Evolutionary conservation across 441 rosid species (phyloP).

Genomic region (Raphanus hybrid): DNA sequence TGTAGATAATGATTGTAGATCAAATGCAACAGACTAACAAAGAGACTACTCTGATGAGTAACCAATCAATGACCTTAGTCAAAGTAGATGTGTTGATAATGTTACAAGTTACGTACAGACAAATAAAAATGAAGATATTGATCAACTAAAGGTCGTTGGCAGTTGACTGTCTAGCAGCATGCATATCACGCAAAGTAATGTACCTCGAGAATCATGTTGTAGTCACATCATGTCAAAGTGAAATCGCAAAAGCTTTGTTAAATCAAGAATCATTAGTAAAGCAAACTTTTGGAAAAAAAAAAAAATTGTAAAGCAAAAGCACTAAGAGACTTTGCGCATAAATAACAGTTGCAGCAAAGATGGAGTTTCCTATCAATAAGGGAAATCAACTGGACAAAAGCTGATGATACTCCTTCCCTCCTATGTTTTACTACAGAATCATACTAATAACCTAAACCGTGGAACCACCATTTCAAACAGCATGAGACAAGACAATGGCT

Average conservation of each 20-base stretch:
- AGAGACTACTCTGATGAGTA: not conserved
- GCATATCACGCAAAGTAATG: not conserved
- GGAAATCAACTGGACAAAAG: too few species aligned
- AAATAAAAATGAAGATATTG: not conserved
- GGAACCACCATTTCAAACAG: too few species aligned
- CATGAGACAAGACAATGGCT: too few species aligned
- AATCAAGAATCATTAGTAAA: not conserved
- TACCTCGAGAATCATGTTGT: not conserved
- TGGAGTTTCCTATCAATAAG: too few species aligned
- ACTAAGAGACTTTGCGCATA: not conserved
- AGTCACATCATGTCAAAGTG: not conserved
- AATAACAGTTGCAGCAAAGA: too few species aligned
- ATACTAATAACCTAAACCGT: too few species aligned
- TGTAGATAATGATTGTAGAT: not conserved
- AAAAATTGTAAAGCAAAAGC: not conserved
- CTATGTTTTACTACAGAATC: too few species aligned
- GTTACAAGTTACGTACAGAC: constrained; percentile 13
- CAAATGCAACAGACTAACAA: constrained; percentile 6
- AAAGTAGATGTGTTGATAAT: not conserved
- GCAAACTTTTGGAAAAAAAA: not conserved
- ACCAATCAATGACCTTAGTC: not conserved
- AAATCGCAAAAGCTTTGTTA: not conserved
- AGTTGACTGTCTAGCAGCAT: not conserved
- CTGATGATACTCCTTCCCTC: too few species aligned
- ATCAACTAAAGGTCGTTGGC: constrained; percentile 7